These are phyloP conservation scores for Ampelocalamus luodianensis DNA, from an alignment of 176 grass and related monocot genomes.

Conservation along the genomic window DNA sequence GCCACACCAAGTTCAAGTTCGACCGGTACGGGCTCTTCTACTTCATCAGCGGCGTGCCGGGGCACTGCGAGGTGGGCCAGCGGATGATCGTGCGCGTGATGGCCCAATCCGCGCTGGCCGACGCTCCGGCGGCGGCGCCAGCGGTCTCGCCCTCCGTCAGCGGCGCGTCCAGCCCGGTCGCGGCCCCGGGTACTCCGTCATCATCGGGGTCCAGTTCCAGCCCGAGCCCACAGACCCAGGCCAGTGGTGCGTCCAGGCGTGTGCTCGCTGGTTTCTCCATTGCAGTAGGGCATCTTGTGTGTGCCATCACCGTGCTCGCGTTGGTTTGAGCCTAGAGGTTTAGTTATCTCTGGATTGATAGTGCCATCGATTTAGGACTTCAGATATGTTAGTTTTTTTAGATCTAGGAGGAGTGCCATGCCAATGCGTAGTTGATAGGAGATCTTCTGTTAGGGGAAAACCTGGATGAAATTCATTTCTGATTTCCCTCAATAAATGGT, in stretches of 20 bases:
- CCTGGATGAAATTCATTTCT: conserved; percentile 21
- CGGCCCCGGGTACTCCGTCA: background rate
- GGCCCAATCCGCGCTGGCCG: conserved; percentile 4
- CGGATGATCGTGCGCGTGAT: conserved; percentile 67
- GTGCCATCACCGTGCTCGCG: background rate
- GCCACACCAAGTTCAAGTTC: conserved; percentile 62
- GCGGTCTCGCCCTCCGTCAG: background rate
- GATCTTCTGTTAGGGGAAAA: background rate
- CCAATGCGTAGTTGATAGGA: background rate
- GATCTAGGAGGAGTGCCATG: background rate
- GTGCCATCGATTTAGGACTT: conserved; percentile 14
- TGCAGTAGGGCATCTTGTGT: background rate
- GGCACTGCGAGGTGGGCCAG: conserved; percentile 68
- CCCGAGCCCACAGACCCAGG: conserved; percentile 32
- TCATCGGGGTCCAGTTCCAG: conserved; percentile 14
- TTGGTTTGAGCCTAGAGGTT: conserved; percentile 11
- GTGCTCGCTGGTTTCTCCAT: background rate
- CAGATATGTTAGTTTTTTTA: background rate
- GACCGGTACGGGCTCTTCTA: conserved; percentile 53
- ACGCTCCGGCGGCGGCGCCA: conserved; percentile 10
- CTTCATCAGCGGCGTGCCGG: conserved; percentile 78
- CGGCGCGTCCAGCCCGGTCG: background rate
- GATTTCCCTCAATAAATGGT: conserved; percentile 27
- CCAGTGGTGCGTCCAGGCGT: conserved; percentile 17
- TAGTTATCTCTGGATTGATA: background rate